Evolutionary conservation across 1,284 basidiomycete species (phyloP), one percentile per base, ranked within the genome.

Genomic region (Salmacisia buchloeana): DNA sequence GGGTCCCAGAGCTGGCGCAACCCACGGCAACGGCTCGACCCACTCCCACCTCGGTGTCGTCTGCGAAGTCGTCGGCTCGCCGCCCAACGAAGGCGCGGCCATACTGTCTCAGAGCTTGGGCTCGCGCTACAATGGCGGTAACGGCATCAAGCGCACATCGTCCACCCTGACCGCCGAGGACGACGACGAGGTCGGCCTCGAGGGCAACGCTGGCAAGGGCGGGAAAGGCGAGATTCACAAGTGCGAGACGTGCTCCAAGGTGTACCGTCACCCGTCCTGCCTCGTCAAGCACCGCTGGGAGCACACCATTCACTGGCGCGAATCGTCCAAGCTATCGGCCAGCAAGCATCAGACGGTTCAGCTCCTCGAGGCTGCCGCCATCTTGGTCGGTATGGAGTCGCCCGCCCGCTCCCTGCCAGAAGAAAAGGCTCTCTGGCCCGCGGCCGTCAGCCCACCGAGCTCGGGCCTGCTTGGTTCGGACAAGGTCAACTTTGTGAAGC

Each of bases 301-400:
- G 80, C 93, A 97, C 77, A 92, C 90, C 31, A 91, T 91, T 38
- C 93, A 97, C 79, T 98, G 94, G 94, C 90, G 91, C 59, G 92
- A 94, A 81, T 91, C 92, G 0, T 92, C 90, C 72, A 94, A 94
- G 81, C 89, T 94, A 75, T 86, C 94, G 62, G 84, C 97, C 72
- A 91, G 88, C 82, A 98, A 97, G 83, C 94, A 98, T 80, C 94
- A 97, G 78, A 94, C 97, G 77, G 94, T 98, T 1, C 94, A 97
- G 79, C 83, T 97, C 63, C 88, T 98, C 59, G 94, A 97, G 84
- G 94, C 94, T 5, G 94, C 94, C 0, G 92, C 94, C 6, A 97
- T 98, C 68, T 85, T 98, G 45, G 80, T 86, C 1, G 82, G 81
- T 36, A 83, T 85, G 33, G 85, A 85, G 12, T 73, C 75, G 46